Evolutionary conservation across 192 early-diverging fungal genomes (phyloP), one percentile per base, ranked within the genome.

Genomic region (Backusella tarrabulga): DNA sequence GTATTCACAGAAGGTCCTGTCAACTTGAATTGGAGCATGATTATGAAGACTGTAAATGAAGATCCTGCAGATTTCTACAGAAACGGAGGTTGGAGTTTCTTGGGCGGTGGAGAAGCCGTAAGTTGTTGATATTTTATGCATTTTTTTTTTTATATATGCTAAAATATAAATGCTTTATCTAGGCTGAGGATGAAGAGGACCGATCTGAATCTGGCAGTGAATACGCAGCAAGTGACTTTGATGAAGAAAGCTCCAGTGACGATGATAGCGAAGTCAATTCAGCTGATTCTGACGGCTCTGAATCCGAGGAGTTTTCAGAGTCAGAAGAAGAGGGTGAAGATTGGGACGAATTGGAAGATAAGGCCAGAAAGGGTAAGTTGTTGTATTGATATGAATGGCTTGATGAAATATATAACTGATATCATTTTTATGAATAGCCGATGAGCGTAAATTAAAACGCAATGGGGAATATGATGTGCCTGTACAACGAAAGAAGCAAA

Each of bases 11-110:
- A 99, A 80, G 97, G 97, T 32, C 94, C 95, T 5, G 92, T 96
- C 77, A 97, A 97, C 79, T 87, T 98, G 74, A 94, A 93, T 83
- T 99, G 98, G 98, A 76, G 91, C 6, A 91, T 91, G 80, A 99
- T 99, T 84, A 99, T 99, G 98, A 99, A 98, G 84, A 98, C 97
- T 0, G 90, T 99, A 38, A 93, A 94, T 81, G 90, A 95, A 68
- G 94, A 98, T 79, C 97, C 98, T 0, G 92, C 88, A 5, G 92
- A 89, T 38, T 99, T 99, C 81, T 99, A 94, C 83, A 81, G 85
- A 66, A 91, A 96, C 40, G 96, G 96, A 74, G 97, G 96, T 29
- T 99, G 98, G 98, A 85, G 83, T 69, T 98, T 98, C 88, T 82
- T 99, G 81, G 88, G 89, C 12, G 80, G 85, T 29, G 92, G 93